Base-by-base conservation (phyloP, 441 rosid species). In the Populus hybrid region DNA sequence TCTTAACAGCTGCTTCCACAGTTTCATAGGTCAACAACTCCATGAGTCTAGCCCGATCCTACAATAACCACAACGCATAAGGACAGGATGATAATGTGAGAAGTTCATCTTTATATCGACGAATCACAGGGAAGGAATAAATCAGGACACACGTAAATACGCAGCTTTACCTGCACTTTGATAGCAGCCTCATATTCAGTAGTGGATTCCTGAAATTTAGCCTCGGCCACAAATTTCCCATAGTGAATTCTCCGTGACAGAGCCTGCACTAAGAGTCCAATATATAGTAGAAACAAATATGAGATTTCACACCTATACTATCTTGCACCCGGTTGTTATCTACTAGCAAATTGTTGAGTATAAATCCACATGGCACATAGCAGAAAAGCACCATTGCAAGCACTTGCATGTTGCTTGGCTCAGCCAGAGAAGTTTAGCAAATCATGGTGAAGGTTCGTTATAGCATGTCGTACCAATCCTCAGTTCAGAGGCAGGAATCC, bases 171-270 rank as follows among this genome's bases (percentile, higher is more conserved):
- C 85, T 92, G 93, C 75, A 81, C 86, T 77, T 35, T 80, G 50
- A 92, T 92, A 42, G 94, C 92, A 2, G 80, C 73, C 75, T 81
- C 81, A 42, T 92, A 90, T 34, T 83, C 84, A 66, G 84, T 82
- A 0, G 94, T 91, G 67, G 89, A 83, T 34, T 88, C 97, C 73
- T 40, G 90, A 71, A 87, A 94, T 79, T 92, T 94, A 72, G 94
- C 93, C 78, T 93, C 98, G 5, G 98, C 98, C 2, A 94, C 97
- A 81, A 84, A 92, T 85, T 92, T 93, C 42, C 97, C 94, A 36
- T 92, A 92, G 78, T 93, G 97, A 59, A 93, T 92, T 81, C 95
- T 89, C 86, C 87, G 92, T 34, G 97, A 93, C 67, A 93, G 84
- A 68, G 88, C 88, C 97, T 92, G 86, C 76, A 76, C 8, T 4